These are phyloP conservation scores for Neophaeococcomyces mojaviensis DNA, from an alignment of 2,329 filamentous ascomycete genomes.

Conservation along the genomic window DNA sequence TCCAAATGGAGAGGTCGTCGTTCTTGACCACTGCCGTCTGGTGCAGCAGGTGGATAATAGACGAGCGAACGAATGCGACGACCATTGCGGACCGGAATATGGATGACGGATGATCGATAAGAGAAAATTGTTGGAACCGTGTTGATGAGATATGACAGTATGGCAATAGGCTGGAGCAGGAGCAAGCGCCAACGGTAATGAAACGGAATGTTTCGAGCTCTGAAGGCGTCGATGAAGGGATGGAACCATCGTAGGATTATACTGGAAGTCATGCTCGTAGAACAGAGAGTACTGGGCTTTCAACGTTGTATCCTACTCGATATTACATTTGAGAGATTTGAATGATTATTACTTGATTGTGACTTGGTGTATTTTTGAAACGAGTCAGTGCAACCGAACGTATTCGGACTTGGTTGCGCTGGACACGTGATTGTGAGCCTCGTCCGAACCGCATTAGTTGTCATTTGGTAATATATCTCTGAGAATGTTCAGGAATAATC, in stretches of 20 bases:
- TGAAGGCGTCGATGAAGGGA: background rate
- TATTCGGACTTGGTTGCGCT: no score
- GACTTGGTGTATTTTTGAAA: no score
- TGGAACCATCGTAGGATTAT: background rate
- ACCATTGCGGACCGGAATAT: conserved; percentile 4
- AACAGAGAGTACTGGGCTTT: no score
- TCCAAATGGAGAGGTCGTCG: conserved; percentile 15
- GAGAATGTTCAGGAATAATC: no score
- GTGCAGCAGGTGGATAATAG: background rate
- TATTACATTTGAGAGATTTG: no score
- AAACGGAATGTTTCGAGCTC: background rate
- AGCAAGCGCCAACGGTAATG: conserved; percentile 7
- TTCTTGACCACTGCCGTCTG: background rate
- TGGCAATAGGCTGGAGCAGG: conserved; percentile 7
- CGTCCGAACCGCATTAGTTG: no score
- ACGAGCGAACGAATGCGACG: background rate
- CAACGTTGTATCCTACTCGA: no score
- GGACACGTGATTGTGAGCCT: no score
- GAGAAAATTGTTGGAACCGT: background rate
- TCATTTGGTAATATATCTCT: no score
- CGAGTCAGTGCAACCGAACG: no score
- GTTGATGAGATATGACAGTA: conserved; percentile 5
- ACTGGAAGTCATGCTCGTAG: background rate
- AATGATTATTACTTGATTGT: no score
- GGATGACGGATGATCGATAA: background rate